These are phyloP conservation scores for Santalum album DNA, from an alignment of 164 flowering plant species.

Conservation along the genomic window DNA sequence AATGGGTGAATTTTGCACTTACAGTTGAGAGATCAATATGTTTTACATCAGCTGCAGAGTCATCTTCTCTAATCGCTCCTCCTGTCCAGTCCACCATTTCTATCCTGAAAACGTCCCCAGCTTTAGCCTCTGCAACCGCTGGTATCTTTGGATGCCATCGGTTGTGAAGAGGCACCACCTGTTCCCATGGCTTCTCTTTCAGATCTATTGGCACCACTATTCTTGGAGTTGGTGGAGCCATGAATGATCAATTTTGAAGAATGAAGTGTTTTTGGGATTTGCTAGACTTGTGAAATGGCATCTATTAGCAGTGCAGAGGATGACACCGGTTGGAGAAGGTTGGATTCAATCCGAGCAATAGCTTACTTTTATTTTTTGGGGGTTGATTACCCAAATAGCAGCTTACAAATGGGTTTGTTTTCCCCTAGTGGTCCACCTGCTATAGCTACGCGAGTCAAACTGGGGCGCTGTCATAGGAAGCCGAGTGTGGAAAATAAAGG, in stretches of 20 bases:
- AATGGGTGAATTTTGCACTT: slow-evolving; percentile 20
- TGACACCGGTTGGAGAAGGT: too few species aligned
- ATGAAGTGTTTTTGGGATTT: too few species aligned
- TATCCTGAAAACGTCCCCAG: slow-evolving; percentile 52
- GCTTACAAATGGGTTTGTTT: too few species aligned
- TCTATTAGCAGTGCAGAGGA: too few species aligned
- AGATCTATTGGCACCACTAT: slow-evolving; percentile 55
- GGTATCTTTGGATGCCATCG: slow-evolving; percentile 92
- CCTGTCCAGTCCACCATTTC: slow-evolving; percentile 92
- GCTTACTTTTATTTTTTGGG: too few species aligned
- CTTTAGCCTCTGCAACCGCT: slow-evolving; percentile 51
- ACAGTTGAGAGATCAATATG: slow-evolving; percentile 59
- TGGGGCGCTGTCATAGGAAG: too few species aligned
- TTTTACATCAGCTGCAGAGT: slow-evolving; percentile 58
- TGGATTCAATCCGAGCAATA: too few species aligned
- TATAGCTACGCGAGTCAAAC: too few species aligned
- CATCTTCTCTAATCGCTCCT: slow-evolving; percentile 47
- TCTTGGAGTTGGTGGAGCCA: slow-evolving; percentile 78
- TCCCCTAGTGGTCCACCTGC: too few species aligned
- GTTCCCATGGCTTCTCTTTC: slow-evolving; percentile 76
- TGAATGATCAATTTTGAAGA: slow-evolving; percentile 6
- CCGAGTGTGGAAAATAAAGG: too few species aligned
- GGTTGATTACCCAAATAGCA: too few species aligned
- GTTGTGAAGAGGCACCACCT: slow-evolving; percentile 67
- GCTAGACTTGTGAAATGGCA: too few species aligned